Evolutionary conservation across 441 rosid species (phyloP), one percentile per base, ranked within the genome.

Genomic region (Arabidopsis hybrid): DNA sequence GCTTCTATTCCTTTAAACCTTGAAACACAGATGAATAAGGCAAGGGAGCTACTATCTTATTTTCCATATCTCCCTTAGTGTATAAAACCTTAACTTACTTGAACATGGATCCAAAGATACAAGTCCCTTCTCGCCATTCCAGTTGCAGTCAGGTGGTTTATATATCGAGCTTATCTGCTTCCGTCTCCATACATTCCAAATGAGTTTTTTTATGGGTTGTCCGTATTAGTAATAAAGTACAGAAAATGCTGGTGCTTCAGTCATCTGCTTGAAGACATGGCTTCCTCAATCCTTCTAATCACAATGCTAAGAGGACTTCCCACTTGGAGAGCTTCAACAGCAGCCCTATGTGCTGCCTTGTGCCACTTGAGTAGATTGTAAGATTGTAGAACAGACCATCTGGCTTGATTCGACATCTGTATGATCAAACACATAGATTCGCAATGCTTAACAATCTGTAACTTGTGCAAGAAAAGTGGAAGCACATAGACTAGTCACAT

Each of bases 361-460:
- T 94, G 92, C 97, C 97, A 94, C 78, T 89, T 94, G 74, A 94
- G 91, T 56, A 94, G 89, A 75, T 94, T 94, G 73, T 90, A 94
- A 0, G 98, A 85, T 78, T 91, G 98, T 51, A 90, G 72, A 77
- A 91, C 88, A 1, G 97, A 80, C 97, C 97, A 91, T 73, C 98
- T 86, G 21, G 98, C 98, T 84, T 87, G 97, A 85, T 93, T 93
- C 11, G 95, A 88, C 98, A 91, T 91, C 95, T 93, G 78, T n/a
- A 60, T 64, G 52, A 76, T 13, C 39, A 18, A 65, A 31, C 31
- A 14, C 17, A 39, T 39, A 36, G 6, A 70, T 21, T 38, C 21
- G 4, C 12, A 71, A 13, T 8, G 55, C 4, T 45, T 51, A 61
- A 46, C 71, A 38, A 45, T 52, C 36, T 53, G 52, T 38, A 18